These are phyloP conservation scores for Apophysomyces sp. DNA, from an alignment of 371 early-diverging fungal species.

Conservation along the genomic window DNA sequence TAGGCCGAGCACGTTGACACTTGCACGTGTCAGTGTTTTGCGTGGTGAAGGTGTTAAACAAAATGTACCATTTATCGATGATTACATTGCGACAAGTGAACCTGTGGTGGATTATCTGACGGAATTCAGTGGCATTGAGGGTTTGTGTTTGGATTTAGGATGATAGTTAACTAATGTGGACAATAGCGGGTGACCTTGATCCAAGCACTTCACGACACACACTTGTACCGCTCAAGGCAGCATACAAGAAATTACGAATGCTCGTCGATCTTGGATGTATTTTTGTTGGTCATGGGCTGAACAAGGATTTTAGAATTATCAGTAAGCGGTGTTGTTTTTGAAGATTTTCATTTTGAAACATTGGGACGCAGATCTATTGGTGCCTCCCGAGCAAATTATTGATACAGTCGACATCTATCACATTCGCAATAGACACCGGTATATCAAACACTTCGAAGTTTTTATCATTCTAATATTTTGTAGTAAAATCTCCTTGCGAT, in stretches of 20 bases:
- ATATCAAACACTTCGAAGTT: neutral
- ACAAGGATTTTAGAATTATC: constrained; percentile 91
- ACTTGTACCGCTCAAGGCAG: constrained; percentile 84
- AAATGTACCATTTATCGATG: constrained; percentile 91
- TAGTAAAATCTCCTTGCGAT: constrained; percentile 84
- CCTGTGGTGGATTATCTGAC: constrained; percentile 90
- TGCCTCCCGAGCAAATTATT: constrained; percentile 84
- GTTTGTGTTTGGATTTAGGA: constrained; percentile 20
- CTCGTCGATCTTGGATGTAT: constrained; percentile 87
- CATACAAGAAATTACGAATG: constrained; percentile 85
- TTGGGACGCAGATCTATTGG: constrained; percentile 67
- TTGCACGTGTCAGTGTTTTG: constrained; percentile 91
- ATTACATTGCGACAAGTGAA: constrained; percentile 84
- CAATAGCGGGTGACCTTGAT: constrained; percentile 77
- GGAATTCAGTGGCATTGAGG: constrained; percentile 88
- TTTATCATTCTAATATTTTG: neutral
- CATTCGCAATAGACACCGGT: constrained; percentile 74
- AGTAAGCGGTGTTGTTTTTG: constrained; percentile 45
- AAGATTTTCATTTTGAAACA: neutral
- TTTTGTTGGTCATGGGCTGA: constrained; percentile 93
- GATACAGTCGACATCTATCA: constrained; percentile 93
- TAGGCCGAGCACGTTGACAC: constrained; percentile 76
- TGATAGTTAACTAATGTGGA: neutral
- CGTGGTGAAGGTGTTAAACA: constrained; percentile 74
- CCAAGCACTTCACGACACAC: constrained; percentile 66